These are phyloP conservation scores for Chrysosporium queenslandicum DNA, from an alignment of 2,329 filamentous ascomycete genomes.

Conservation along the genomic window DNA sequence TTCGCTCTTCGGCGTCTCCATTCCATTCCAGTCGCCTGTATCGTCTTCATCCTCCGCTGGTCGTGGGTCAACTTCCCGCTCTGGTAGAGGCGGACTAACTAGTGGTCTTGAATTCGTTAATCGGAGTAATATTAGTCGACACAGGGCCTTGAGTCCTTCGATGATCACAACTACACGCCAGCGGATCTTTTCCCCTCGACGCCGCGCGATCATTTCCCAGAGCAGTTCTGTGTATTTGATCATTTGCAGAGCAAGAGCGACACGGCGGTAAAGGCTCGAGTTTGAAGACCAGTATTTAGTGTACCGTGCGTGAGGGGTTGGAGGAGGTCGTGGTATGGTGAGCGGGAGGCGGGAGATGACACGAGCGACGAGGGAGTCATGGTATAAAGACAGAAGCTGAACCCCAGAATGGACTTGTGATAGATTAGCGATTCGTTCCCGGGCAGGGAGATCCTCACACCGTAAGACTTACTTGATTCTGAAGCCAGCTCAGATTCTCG, in stretches of 20 bases:
- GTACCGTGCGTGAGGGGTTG: slow-evolving; percentile 52
- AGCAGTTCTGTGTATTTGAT: slow-evolving; percentile 90
- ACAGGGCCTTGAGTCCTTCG: slow-evolving; percentile 77
- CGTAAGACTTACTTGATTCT: slow-evolving; percentile 55
- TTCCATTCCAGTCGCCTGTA: slow-evolving; percentile 38
- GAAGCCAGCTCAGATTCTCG: slow-evolving; percentile 85
- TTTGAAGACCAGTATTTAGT: slow-evolving; percentile 54
- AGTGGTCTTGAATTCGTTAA: slow-evolving; percentile 75
- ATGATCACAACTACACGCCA: slow-evolving; percentile 83
- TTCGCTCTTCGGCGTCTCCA: slow-evolving; percentile 36
- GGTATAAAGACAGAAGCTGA: slow-evolving; percentile 82
- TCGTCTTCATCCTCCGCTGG: slow-evolving; percentile 46
- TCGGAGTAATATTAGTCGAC: slow-evolving; percentile 66
- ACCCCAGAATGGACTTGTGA: slow-evolving; percentile 68
- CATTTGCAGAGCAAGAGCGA: slow-evolving; percentile 75
- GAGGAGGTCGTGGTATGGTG: slow-evolving; percentile 41
- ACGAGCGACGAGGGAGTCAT: slow-evolving; percentile 72
- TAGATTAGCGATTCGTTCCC: background rate
- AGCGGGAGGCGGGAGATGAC: slow-evolving; percentile 48
- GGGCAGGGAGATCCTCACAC: background rate
- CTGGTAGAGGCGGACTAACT: slow-evolving; percentile 72
- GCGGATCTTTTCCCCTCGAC: slow-evolving; percentile 63
- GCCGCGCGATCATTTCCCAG: slow-evolving; percentile 95
- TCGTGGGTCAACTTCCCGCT: slow-evolving; percentile 67
- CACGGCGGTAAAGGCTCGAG: slow-evolving; percentile 63